A percentile compares a stretch with the other conserved stretches of the same genome.
Evolutionary conservation across 208 protist species (phyloP).

Genomic region (Leishmania guyanensis): DNA sequence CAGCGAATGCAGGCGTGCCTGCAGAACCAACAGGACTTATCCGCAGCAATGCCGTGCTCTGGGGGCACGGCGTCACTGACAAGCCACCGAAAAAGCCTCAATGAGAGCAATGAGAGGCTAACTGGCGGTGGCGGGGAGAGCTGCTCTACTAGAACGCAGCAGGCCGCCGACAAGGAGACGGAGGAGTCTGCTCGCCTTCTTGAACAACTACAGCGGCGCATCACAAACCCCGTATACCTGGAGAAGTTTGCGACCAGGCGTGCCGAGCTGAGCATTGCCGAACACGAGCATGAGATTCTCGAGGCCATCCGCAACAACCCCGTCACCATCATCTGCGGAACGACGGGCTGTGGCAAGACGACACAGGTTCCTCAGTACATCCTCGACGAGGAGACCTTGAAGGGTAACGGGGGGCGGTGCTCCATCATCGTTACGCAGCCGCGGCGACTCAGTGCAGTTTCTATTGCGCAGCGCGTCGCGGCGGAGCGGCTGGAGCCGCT

Average conservation of each 20-base stretch:
- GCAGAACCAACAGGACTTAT: conserved; percentile 18
- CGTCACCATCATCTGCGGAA: conserved; percentile 94
- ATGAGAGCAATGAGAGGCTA: background rate
- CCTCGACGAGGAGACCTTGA: conserved; percentile 78
- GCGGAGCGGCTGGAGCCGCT: conserved; percentile 96
- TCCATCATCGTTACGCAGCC: conserved; percentile 97
- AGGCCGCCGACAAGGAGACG: conserved; percentile 8
- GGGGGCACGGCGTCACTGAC: background rate
- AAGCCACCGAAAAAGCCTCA: background rate
- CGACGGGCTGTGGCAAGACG: conserved; percentile 97
- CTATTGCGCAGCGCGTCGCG: conserved; percentile 98
- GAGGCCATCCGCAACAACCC: conserved; percentile 63
- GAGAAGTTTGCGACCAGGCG: conserved; percentile 68
- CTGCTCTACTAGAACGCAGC: background rate
- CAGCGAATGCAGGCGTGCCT: conserved; percentile 30
- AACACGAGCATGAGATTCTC: conserved; percentile 73
- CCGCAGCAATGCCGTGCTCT: background rate
- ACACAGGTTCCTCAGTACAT: conserved; percentile 97
- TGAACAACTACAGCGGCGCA: conserved; percentile 44
- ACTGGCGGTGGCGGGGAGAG: background rate
- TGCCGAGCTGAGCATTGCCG: conserved; percentile 68
- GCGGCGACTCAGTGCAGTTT: conserved; percentile 97
- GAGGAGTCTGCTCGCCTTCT: conserved; percentile 57
- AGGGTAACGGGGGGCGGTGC: conserved; percentile 60
- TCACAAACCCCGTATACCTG: conserved; percentile 64